Conservation (phyloP, 208 protist genomes). For the Naegleria lovaniensis region DNA sequence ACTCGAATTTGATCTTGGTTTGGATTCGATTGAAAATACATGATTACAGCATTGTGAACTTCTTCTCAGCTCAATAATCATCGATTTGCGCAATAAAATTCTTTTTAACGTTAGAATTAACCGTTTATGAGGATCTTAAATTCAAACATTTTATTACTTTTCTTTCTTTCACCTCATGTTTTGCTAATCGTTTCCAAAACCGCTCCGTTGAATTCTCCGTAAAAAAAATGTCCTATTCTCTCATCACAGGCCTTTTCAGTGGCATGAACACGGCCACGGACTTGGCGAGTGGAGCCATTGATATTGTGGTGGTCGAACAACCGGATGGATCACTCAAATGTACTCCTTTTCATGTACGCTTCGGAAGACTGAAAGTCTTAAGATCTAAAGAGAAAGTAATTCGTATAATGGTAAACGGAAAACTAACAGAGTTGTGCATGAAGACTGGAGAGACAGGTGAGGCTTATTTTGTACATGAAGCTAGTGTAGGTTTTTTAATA, state of each 20-base stretch:
- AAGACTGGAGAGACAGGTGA: constrained; percentile 85
- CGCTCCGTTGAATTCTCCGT: no score
- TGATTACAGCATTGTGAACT: no score
- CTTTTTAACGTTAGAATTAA: no score
- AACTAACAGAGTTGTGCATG: constrained; percentile 77
- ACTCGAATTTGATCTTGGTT: no score
- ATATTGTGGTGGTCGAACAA: constrained; percentile 92
- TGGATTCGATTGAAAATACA: no score
- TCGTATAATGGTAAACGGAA: constrained; percentile 70
- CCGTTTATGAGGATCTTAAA: no score
- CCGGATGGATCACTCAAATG: constrained; percentile 78
- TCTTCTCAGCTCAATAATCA: no score
- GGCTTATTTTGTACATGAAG: constrained; percentile 75
- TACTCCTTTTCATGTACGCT: constrained; percentile 93
- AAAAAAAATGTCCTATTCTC: neutral
- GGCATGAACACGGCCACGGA: constrained; percentile 30
- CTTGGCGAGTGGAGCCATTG: constrained; percentile 83
- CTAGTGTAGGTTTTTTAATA: neutral
- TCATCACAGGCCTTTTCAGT: neutral
- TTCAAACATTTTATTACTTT: no score
- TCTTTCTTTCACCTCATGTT: no score
- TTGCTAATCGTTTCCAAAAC: no score
- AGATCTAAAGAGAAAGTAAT: constrained; percentile 77
- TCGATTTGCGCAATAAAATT: no score
- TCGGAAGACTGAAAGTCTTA: constrained; percentile 86